Evolutionary conservation across 1,284 basidiomycete genomes (phyloP), one percentile per base, ranked within the genome.

Genomic region (Stereum hirsutum): DNA sequence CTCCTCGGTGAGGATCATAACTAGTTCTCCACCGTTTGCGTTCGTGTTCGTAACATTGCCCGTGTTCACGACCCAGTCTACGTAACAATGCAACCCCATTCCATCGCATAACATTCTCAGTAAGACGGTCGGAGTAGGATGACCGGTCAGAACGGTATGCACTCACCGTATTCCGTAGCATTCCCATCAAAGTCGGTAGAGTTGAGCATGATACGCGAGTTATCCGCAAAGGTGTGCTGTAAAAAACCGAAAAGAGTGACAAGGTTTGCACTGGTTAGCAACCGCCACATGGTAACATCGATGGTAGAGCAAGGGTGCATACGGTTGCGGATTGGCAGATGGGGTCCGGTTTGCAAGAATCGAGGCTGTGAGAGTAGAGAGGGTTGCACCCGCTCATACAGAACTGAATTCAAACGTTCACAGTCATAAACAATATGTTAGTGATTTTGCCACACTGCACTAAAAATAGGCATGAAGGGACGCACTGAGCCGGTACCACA

Each of bases 361-460:
- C 62, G 30, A 82, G 62, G 4, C 70, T 57, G 54, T 78, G 58
- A 1, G 87, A 90, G 30, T 69, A 61, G 34, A 88, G 68, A 7
- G 89, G 86, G 54, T 91, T 77, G 62, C 89, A 92, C 8, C 89
- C 89, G 34, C 84, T 85, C 23, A 89, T 65, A 55, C 88, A 90
- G 60, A 78, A 89, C 78, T 83, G 52, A 21, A 46, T 24, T 37
- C 23, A 24, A 17, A 37, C 14, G 36, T n/a, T 45, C 17, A 43
- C 40, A 54, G 23, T 32, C 15, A 51, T 44, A 17, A 20, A 35
- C n/a, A 32, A 3, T 15, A 15, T n/a, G n/a, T n/a, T n/a, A n/a
- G n/a, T n/a, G 4, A 35, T 6, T 4, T 35, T 35, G 33, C 12
- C 12, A 5, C 28, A 17, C 10, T n/a, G 15, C 14, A 12, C 44